A percentile compares a stretch with the other conserved stretches of the same genome.
Evolutionary conservation across 2,329 filamentous ascomycete genomes (phyloP).

Genomic region (Laburnicola sp.): DNA sequence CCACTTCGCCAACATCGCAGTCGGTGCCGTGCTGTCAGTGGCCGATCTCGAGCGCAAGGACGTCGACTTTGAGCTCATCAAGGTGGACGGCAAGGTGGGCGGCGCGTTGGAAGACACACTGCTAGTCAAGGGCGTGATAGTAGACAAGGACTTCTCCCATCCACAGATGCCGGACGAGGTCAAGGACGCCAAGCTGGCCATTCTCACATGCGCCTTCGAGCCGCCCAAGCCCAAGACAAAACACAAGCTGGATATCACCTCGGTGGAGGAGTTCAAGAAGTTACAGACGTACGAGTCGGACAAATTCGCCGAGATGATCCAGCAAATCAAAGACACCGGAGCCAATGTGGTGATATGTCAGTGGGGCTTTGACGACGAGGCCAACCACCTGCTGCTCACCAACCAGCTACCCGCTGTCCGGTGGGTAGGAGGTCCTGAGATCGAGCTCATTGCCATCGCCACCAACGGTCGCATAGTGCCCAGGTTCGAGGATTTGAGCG

Average conservation of each 20-base stretch:
- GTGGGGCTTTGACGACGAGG: constrained; percentile 99
- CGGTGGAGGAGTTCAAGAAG: constrained; percentile 97
- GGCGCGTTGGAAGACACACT: constrained; percentile 90
- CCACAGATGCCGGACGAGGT: constrained; percentile 98
- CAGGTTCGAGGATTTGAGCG: constrained; percentile 88
- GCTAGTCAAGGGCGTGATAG: constrained; percentile 94
- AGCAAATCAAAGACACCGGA: constrained; percentile 95
- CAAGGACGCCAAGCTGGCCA: constrained; percentile 92
- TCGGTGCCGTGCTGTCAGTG: constrained; percentile 94
- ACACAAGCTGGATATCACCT: constrained; percentile 97
- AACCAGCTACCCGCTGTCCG: constrained; percentile 93
- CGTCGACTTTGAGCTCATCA: constrained; percentile 98
- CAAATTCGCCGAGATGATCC: constrained; percentile 98
- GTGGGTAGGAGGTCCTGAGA: constrained; percentile 98
- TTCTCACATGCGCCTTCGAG: constrained; percentile 96
- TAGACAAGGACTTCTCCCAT: constrained; percentile 99
- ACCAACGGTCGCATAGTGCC: constrained; percentile 98
- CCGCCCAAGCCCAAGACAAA: constrained; percentile 99
- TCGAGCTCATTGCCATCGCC: constrained; percentile 96
- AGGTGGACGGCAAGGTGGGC: constrained; percentile 98
- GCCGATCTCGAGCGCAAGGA: constrained; percentile 95
- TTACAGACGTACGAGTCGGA: constrained; percentile 92
- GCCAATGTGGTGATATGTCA: constrained; percentile 98
- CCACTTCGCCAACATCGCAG: constrained; percentile 95
- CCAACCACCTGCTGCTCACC: constrained; percentile 94